These are phyloP conservation scores for Talaromyces amestolkiae DNA, from an alignment of 2,329 filamentous ascomycete species.

Conservation along the genomic window DNA sequence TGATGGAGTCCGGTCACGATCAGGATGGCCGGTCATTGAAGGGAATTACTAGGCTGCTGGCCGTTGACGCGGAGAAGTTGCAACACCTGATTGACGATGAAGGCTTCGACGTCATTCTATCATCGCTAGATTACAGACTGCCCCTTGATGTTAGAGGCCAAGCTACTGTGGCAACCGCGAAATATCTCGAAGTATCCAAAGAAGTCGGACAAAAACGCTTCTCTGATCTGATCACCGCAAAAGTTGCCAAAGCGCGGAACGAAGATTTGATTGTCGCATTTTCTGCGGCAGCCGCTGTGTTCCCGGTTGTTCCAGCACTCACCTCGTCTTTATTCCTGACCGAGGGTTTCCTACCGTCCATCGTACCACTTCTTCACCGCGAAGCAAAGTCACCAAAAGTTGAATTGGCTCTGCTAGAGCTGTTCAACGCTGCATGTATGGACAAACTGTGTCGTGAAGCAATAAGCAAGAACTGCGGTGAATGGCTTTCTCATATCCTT, in stretches of 20 bases:
- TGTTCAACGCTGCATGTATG: conserved; percentile 89
- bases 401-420: conserved; percentile 79
- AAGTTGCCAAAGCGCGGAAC: conserved; percentile 70
- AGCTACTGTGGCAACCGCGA: conserved; percentile 76
- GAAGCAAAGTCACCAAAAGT: conserved; percentile 83
- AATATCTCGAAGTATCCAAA: conserved; percentile 75
- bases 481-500: conserved; percentile 84
- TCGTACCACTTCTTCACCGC: conserved; percentile 72
- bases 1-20: conserved; percentile 88
- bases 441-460: conserved; percentile 77
- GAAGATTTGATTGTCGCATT: conserved; percentile 90
- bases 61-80: conserved; percentile 52
- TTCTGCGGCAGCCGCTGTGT: conserved; percentile 83
- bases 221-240: conserved; percentile 69
- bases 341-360: conserved; percentile 76
- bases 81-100: conserved; percentile 60
- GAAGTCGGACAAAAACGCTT: conserved; percentile 69
- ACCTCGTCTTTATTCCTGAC: conserved; percentile 79
- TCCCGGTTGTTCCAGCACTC: conserved; percentile 76
- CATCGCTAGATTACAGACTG: conserved; percentile 80
- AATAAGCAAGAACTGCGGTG: conserved; percentile 77
- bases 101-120: conserved; percentile 79
- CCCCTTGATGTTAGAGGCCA: conserved; percentile 71
- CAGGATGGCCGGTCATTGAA: conserved; percentile 60
- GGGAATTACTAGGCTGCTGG: conserved; percentile 58